Percentiles rank a stretch among this genome's conserved stretches.
Evolutionary conservation across 2,329 filamentous ascomycete species (phyloP).

Genomic region (Trichoderma cornu-damae): DNA sequence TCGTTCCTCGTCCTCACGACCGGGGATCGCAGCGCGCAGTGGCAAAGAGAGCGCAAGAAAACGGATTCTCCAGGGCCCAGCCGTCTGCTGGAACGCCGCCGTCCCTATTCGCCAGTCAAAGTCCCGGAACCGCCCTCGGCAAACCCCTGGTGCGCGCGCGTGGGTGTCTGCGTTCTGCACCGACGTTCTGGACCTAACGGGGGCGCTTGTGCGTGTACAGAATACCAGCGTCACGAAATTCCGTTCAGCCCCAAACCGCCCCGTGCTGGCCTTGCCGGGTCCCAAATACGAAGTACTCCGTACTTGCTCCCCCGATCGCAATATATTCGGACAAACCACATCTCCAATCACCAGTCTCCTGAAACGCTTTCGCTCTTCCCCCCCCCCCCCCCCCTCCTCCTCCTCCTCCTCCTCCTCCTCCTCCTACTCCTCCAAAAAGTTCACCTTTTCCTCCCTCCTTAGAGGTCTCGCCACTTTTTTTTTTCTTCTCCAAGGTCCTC

Average conservation of each 20-base stretch:
- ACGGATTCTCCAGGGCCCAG: too few species aligned
- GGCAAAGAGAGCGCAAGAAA: too few species aligned
- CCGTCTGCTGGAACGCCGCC: conserved; percentile 16
- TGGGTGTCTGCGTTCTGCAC: conserved; percentile 17
- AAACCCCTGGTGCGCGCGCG: conserved; percentile 20
- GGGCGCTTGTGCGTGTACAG: conserved; percentile 19
- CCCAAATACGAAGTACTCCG: conserved; percentile 16
- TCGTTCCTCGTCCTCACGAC: neutral
- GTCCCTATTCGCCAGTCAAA: conserved; percentile 16
- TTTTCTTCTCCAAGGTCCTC: conserved; percentile 5
- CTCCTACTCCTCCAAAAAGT: too few species aligned
- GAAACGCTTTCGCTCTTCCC: conserved; percentile 15
- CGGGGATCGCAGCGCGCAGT: neutral
- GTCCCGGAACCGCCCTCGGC: conserved; percentile 20
- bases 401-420: too few species aligned
- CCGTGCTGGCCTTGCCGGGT: neutral
- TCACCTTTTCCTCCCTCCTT: neutral
- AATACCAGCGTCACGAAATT: conserved; percentile 3
- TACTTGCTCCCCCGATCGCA: conserved; percentile 18
- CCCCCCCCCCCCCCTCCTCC: conserved; percentile 9
- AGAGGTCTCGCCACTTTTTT: neutral
- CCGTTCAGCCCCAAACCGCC: conserved; percentile 7
- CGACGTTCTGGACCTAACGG: conserved; percentile 20
- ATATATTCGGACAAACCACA: conserved; percentile 18
- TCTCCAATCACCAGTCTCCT: conserved; percentile 20